Evolutionary conservation across 768 basidiomycete species (phyloP), one percentile per base, ranked within the genome.

Genomic region (Leccinellum albellum): DNA sequence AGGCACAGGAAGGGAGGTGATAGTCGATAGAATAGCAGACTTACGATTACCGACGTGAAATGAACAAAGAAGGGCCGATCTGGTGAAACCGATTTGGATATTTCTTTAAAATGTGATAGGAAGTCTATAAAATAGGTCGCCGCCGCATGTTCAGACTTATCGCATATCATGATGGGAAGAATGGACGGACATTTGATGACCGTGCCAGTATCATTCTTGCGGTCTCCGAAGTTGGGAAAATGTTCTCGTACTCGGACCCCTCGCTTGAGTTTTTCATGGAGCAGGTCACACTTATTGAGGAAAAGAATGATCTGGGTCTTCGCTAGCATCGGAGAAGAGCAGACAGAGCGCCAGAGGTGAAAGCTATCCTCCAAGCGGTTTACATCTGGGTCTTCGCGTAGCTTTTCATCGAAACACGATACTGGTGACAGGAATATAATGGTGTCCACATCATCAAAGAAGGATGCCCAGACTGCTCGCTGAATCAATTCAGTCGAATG

Each of bases 311-410:
- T 65, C 42, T 87, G 85, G 1, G 84, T 83, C 32, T 78, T 72
- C 15, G 82, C 69, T 6, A 91, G 79, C 21, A 90, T 73, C 60
- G 83, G 84, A 63, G 84, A 88, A 6, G 81, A 74, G 62, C 85
- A 87, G 51, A 92, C 82, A n/a, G 83, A 82, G 53, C 81, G 80
- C 89, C 89, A 92, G 6, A 92, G 79, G 15, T 85, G 78, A 62
- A 85, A 81, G 62, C 86, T 88, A 65, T 91, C 89, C 72, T 91
- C 86, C 17, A 92, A 69, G 24, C 89, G 81, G 68, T 91, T 93
- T 44, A 90, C 80, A 0, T 73, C 73, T 4, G 76, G 77, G 64
- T 91, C 82, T 70, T 91, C 91, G 6, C 84, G 83, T 0, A 93
- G 76, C 51, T 78, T 81, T 69, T 93, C 90, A 64, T 93, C 87